Base-by-base conservation (phyloP, 169 alveolate species). In the Perkinsus olseni region DNA sequence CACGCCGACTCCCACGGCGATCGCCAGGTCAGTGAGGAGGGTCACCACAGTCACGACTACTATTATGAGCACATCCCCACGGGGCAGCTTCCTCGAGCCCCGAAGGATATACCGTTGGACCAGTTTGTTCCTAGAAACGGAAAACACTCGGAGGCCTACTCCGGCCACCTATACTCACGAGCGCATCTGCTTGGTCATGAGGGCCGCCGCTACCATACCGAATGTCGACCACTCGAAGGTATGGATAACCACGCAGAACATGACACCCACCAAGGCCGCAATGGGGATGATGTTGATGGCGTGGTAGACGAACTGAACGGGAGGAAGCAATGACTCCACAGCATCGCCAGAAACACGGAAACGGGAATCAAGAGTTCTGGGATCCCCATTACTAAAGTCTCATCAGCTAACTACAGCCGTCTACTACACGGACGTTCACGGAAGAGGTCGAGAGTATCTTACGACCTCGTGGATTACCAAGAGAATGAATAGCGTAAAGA, bases 201-300 rank as follows among this genome's bases (percentile, higher is more conserved):
- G 62, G n/a, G 93, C 93, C 38, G 48, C 93, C 39, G 31, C 31
- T 3, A 91, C 17, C 74, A 91, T 48, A 28, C 38, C 50, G 20
- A 39, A 62, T 0, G 82, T 91, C 17, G 39, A 24, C 74, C 62
- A 39, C n/a, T 91, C 93, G 40, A 48, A 91, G 74, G 93, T 91
- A n/a, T 91, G 93, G 74, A 39, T n/a, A 21, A 62, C 36, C 48
- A 91, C 93, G 20, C 93, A 90, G 39, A 48, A 91, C 93, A 91
- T 91, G 24, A 91, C 93, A 20, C 93, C 93, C n/a, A 91, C 93
- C n/a, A 91, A n/a, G 34, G 74, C 62, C 31, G 74, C 93, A 8
- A 91, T 51, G 36, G 93, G 93, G 38, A 91, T 36, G 0, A 38
- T 91, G 17, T 51, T 51, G 13, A 91, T 91, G n/a, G 62, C 93